Base-by-base conservation (phyloP, 768 basidiomycete genomes). In the Piloderma croceum region DNA sequence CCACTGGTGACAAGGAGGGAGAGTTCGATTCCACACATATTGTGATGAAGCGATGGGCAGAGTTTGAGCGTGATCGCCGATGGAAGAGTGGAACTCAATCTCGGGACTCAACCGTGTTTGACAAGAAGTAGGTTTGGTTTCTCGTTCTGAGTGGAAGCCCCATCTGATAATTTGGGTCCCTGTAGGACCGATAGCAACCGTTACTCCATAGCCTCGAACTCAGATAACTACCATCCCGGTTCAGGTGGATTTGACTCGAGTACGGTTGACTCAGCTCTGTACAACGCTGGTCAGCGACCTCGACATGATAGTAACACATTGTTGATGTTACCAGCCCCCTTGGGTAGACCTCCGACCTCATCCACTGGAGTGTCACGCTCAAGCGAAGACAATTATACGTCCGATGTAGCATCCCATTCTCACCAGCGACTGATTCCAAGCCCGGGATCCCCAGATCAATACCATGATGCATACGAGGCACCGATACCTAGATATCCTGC, bases 31-130 rank as follows among this genome's bases (percentile, higher is more conserved):
- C 92, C 21, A 76, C 81, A 33, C 82, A 93, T 63, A 98, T 99
- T 51, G 86, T 94, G 24, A 97, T 98, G 96, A 98, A 98, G 72
- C 79, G 90, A 29, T 99, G 94, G 94, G 91, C 81, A 13, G 96
- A 98, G 64, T 98, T 96, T 59, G 96, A 98, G 70, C 72, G 94
- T 36, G 96, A 98, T 50, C 68, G 94, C 50, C 74, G 92, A 46
- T 97, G 90, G 90, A 91, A 82, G 79, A 83, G 62, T 56, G 92
- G 90, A 6, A 77, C 77, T 17, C 79, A 83, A 48, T 92, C 90
- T 4, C 76, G 86, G 45, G 90, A 94, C 55, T 83, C 80, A 18
- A 74, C 77, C 5, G 78, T 73, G 53, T 76, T 79, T 54, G 83
- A 86, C 40, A 83, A 59, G 58, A 69, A 76, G 86, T 86, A 57